phyloP scores from a whole-genome alignment of 2,329 filamentous ascomycete genomes.

The Trichocomaceae sp. region DNA sequence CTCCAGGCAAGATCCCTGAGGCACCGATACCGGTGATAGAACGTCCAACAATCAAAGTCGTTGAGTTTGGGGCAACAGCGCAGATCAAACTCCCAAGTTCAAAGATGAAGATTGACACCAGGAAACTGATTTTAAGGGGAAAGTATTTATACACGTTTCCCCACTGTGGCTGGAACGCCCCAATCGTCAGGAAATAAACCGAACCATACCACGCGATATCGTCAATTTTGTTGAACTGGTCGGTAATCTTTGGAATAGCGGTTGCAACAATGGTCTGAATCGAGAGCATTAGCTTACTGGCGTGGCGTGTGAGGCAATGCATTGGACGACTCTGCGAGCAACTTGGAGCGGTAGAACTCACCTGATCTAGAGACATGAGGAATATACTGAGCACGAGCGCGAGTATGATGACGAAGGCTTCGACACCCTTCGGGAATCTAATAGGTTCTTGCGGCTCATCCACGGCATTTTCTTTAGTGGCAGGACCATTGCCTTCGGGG shows the following conservation, averaged over 20 bases:
- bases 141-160: slow-evolving; percentile 26
- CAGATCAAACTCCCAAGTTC: slow-evolving; percentile 36
- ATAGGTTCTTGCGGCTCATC: too few relatives aligned
- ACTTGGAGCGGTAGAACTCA: slow-evolving; percentile 10
- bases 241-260: slow-evolving; percentile 20
- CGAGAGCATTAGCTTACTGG: background rate
- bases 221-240: slow-evolving; percentile 19
- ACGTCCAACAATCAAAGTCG: slow-evolving; percentile 33
- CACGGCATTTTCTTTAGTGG: too few relatives aligned
- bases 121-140: slow-evolving; percentile 26
- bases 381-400: slow-evolving; percentile 14
- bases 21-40: slow-evolving; percentile 32
- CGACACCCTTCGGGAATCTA: too few relatives aligned
- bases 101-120: slow-evolving; percentile 34
- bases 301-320: too few relatives aligned
- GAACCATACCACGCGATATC: slow-evolving; percentile 32
- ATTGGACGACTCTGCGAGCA: background rate
- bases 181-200: slow-evolving; percentile 30
- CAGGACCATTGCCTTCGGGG: too few relatives aligned
- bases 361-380: slow-evolving; percentile 15
- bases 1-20: slow-evolving; percentile 25
- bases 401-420: slow-evolving; percentile 11
- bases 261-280: slow-evolving; percentile 29
- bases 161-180: slow-evolving; percentile 26
- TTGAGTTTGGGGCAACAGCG: slow-evolving; percentile 28